phyloP scores from a whole-genome alignment of 2,329 filamentous ascomycete genomes.

The Cryphonectria radicalis region DNA sequence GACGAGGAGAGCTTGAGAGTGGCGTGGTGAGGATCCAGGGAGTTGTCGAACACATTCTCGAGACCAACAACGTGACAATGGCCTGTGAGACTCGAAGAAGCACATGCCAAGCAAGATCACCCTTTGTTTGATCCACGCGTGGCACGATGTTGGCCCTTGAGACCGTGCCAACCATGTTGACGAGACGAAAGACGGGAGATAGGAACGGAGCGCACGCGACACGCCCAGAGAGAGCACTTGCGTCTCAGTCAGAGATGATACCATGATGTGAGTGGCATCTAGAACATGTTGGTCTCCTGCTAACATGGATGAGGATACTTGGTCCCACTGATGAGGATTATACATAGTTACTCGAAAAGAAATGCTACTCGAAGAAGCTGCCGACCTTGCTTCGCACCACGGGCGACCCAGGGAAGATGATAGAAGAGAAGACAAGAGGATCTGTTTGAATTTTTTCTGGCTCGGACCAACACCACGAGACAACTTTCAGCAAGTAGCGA shows the following conservation, averaged over 20 bases:
- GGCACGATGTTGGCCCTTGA: too few species aligned
- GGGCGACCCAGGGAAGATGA: background rate
- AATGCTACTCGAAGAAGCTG: background rate
- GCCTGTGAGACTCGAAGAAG: background rate
- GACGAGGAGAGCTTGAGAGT: background rate
- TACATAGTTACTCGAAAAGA: background rate
- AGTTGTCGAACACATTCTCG: background rate
- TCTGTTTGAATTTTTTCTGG: too few species aligned
- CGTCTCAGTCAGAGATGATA: background rate
- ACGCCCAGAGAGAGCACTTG: background rate
- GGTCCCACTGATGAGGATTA: background rate
- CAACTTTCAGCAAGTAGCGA: background rate
- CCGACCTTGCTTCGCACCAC: background rate
- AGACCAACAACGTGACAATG: background rate
- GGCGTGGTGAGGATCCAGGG: background rate
- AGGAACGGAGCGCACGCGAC: background rate
- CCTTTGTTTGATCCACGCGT: background rate
- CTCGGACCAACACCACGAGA: background rate
- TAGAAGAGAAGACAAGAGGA: background rate
- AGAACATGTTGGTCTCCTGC: background rate
- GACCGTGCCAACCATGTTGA: background rate
- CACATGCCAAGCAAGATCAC: background rate
- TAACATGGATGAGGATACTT: background rate
- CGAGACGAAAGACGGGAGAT: background rate
- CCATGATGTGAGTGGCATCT: background rate